Evolutionary conservation across 2,329 filamentous ascomycete species (phyloP), one percentile per base, ranked within the genome.

Genomic region (Talaromyces sp.): DNA sequence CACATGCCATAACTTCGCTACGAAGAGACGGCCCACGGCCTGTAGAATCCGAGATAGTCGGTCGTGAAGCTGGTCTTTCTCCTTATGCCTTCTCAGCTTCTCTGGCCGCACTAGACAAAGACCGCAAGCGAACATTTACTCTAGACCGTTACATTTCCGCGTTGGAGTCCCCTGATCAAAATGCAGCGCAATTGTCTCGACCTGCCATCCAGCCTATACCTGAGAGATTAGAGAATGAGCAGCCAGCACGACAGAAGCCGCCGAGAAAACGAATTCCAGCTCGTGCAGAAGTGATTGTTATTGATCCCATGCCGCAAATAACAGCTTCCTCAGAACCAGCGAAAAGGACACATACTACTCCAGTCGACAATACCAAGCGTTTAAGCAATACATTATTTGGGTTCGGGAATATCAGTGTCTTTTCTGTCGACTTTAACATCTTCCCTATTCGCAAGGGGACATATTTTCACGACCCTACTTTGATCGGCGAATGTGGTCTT

Each of bases 401-500:
- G 1, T 73, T 88, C 2, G 79, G 76, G 37, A 75, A 79, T n/a
- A 82, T 78, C 68, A 82, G 81, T 35, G 79, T 78, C 3, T 87
- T 86, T 68, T 74, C 84, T 1, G 77, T 78, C 11, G 82, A 83
- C 67, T 88, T 88, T 65, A 83, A 84, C 60, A 73, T 86, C 9
- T 71, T 71, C 5, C 82, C 83, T 27, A 72, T 88, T 8, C 76
- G 75, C 9, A 67, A 77, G 7, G 85, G 82, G 1, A 85, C 83
- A 0, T 86, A 81, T 69, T 88, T 87, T 67, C 83, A 85, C 66
- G 74, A 81, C 50, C 79, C 77, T 54, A 87, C 85, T 4, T 85
- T 88, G 66, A 77, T 88, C 65, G 86, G 86, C 33, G 85, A 84
- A 68, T 84, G 84, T 3, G 82, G 84, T 31, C 81, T 88, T 56